Percentiles rank a stretch among this genome's conserved stretches.
Conservation (phyloP, 2,329 filamentous ascomycete genomes). For the Rhytidhysteron rufulum region DNA sequence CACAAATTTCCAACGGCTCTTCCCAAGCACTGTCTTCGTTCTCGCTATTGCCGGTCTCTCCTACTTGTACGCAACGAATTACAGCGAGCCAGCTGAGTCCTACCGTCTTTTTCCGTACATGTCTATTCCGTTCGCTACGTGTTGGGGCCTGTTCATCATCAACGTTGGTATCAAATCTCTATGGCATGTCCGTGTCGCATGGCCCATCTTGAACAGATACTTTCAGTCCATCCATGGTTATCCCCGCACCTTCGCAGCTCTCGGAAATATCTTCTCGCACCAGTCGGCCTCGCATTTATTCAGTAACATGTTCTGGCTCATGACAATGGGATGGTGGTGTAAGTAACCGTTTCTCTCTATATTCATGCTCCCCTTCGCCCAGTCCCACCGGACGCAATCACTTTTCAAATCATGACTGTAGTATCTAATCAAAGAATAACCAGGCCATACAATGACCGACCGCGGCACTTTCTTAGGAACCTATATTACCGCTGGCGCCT, state of each 20-base stretch:
- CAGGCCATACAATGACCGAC: constrained; percentile 29
- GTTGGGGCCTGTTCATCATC: constrained; percentile 57
- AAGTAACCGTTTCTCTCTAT: background rate
- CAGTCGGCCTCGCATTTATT: constrained; percentile 54
- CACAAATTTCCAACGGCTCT: constrained; percentile 32
- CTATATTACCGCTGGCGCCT: constrained; percentile 29
- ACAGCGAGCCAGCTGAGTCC: constrained; percentile 22
- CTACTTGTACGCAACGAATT: constrained; percentile 26
- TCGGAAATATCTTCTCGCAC: constrained; percentile 69
- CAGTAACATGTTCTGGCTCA: constrained; percentile 63
- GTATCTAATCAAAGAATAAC: background rate
- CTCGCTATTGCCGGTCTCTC: constrained; percentile 16
- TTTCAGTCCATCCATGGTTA: constrained; percentile 44
- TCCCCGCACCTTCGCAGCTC: constrained; percentile 57
- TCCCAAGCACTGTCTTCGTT: constrained; percentile 33
- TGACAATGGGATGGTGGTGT: constrained; percentile 57
- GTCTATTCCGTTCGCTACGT: constrained; percentile 40
- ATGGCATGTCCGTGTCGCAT: constrained; percentile 64
- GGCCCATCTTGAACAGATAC: constrained; percentile 64
- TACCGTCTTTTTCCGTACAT: constrained; percentile 32
- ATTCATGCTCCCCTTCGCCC: background rate
- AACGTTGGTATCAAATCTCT: constrained; percentile 56
- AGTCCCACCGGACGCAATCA: background rate
- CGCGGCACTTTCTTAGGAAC: constrained; percentile 32
- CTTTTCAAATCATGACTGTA: background rate